A percentile compares a stretch with the other conserved stretches of the same genome.
phyloP scores from a whole-genome alignment of 805 yeast genomes.

The Starmerella riodocensis region DNA sequence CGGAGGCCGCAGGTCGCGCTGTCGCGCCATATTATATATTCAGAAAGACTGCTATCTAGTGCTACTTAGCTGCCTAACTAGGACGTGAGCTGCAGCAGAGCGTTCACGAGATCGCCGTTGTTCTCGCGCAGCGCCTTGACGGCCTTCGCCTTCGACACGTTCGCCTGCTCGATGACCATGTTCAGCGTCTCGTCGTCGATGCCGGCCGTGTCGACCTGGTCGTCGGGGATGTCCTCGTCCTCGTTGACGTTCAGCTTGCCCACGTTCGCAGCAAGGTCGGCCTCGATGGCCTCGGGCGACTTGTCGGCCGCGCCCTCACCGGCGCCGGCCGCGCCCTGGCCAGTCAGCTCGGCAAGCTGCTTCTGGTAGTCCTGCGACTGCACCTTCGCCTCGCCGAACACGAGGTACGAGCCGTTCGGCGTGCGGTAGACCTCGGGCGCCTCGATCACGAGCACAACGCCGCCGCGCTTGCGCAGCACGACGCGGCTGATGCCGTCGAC shows the following conservation, averaged over 20 bases:
- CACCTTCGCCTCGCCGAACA: conserved; percentile 94
- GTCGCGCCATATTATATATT: too few species aligned
- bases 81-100: conserved; percentile 54
- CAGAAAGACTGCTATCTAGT: too few species aligned
- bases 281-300: conserved; percentile 24
- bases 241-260: conserved; percentile 27
- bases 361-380: conserved; percentile 67
- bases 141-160: conserved; percentile 79
- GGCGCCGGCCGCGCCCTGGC: conserved; percentile 32
- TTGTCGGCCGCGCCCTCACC: conserved; percentile 28
- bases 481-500: conserved; percentile 89
- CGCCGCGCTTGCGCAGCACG: conserved; percentile 86
- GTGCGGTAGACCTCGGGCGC: conserved; percentile 91
- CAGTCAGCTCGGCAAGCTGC: conserved; percentile 44
- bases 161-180: conserved; percentile 82
- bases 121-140: conserved; percentile 78
- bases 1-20: too few species aligned
- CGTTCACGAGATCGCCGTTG: conserved; percentile 89
- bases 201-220: conserved; percentile 73
- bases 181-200: conserved; percentile 69
- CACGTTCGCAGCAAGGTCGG: conserved; percentile 27
- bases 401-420: conserved; percentile 85
- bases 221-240: conserved; percentile 45
- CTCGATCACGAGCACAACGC: conserved; percentile 82
- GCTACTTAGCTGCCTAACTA: conserved; percentile 18